These are phyloP conservation scores for Lachancea quebecensis DNA, from an alignment of 805 yeast species.

Conservation along the genomic window DNA sequence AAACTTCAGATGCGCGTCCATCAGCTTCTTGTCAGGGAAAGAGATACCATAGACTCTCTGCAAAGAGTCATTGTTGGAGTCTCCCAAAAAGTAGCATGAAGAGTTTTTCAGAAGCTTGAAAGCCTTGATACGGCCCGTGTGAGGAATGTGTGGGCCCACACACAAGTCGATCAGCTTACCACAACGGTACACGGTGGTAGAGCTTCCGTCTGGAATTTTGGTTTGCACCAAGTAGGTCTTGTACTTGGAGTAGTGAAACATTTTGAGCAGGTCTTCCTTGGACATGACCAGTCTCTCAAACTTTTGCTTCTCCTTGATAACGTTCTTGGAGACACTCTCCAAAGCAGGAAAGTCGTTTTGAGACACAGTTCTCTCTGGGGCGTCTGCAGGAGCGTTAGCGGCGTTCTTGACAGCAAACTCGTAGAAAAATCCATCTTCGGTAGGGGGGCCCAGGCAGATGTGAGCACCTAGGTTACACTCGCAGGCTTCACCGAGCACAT, in stretches of 20 bases:
- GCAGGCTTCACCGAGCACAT: conserved; percentile 95
- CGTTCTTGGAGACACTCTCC: conserved; percentile 82
- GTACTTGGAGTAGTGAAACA: conserved; percentile 95
- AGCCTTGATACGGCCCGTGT: conserved; percentile 93
- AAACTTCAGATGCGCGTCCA: conserved; percentile 92
- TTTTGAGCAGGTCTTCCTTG: conserved; percentile 82
- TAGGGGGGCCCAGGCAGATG: conserved; percentile 92
- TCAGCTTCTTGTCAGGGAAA: conserved; percentile 94
- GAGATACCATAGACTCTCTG: conserved; percentile 97
- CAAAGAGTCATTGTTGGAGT: conserved; percentile 83
- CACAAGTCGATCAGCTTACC: conserved; percentile 96
- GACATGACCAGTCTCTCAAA: conserved; percentile 90
- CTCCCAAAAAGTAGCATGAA: conserved; percentile 93
- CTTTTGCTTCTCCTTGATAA: conserved; percentile 90
- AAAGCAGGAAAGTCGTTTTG: conserved; percentile 77
- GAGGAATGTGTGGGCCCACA: conserved; percentile 96
- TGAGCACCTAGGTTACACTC: conserved; percentile 96
- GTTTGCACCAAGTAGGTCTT: conserved; percentile 79
- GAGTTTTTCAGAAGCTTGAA: conserved; percentile 92
- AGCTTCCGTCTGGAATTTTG: conserved; percentile 92
- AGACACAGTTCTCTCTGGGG: conserved; percentile 66
- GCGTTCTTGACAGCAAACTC: conserved; percentile 69
- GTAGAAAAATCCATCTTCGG: conserved; percentile 95
- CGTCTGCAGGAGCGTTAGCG: conserved; percentile 40
- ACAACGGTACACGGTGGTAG: conserved; percentile 95